Evolutionary conservation across 345 rosid species (phyloP).

Genomic region (Aquilaria yunnanensis): DNA sequence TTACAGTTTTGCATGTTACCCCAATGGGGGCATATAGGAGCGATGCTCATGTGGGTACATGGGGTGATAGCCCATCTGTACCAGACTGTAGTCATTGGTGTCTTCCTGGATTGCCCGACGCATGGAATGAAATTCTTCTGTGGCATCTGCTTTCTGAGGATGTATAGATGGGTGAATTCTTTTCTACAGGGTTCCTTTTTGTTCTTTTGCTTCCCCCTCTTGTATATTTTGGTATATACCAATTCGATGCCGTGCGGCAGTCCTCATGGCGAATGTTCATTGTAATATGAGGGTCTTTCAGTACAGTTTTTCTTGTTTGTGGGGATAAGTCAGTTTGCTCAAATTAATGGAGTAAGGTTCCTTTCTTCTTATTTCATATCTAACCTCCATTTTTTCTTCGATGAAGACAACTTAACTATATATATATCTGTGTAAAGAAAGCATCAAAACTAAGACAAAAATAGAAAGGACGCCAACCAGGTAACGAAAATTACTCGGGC

Average conservation of each 20-base stretch:
- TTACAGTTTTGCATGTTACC: slow-evolving; percentile 51
- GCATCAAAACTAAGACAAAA: too few relatives aligned
- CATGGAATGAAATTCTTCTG: slow-evolving; percentile 56
- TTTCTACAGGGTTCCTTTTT: too few relatives aligned
- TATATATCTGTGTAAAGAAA: too few relatives aligned
- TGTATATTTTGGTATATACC: too few relatives aligned
- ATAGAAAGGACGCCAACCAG: too few relatives aligned
- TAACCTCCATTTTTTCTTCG: too few relatives aligned
- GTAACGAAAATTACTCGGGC: too few relatives aligned
- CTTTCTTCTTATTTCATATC: too few relatives aligned
- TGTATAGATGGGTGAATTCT: neutral
- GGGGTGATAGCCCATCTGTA: slow-evolving; percentile 59
- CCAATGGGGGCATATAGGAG: slow-evolving; percentile 61
- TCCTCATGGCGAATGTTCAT: neutral
- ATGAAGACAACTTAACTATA: too few relatives aligned
- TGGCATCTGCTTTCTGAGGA: slow-evolving; percentile 25
- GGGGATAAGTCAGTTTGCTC: too few relatives aligned
- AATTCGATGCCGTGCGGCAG: neutral
- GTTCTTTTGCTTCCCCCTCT: neutral
- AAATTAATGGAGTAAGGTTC: too few relatives aligned
- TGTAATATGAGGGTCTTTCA: neutral
- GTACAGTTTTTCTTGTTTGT: too few relatives aligned
- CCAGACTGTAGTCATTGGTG: slow-evolving; percentile 82
- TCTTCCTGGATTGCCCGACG: slow-evolving; percentile 72
- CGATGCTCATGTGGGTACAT: slow-evolving; percentile 60